Base-by-base conservation (phyloP, 352 stramenopile species). In the Thalassiosira hispida region DNA sequence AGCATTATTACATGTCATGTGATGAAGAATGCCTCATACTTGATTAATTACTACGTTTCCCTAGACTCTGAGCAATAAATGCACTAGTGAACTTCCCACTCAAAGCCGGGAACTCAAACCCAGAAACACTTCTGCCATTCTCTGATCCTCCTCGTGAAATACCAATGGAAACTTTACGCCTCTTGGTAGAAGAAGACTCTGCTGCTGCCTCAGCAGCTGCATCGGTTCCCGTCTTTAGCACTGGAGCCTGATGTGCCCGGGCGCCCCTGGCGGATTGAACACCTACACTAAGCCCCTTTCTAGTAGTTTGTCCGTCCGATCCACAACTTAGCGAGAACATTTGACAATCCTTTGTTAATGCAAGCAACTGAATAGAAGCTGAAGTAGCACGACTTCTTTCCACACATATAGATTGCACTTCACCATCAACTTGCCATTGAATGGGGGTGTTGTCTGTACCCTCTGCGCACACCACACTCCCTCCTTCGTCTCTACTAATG, bases 81-180 rank as follows among this genome's bases (percentile, higher is more conserved):
- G 72, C 57, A 46, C 23, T 74, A 23, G 73, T 86, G 51, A 86
- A 82, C 40, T 77, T 82, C 20, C 79, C 73, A 70, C 67, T 86
- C 40, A 86, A 61, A 33, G 62, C 49, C n/a, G 79, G 77, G 66
- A 86, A 86, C 2, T 82, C 79, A 63, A 82, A 86, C 20, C 55
- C 66, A 20, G 62, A 60, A 61, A 57, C 63, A 35, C 49, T 57
- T 29, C 35, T 46, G 6, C 9, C 47, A 16, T 44, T 66, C 23
- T 64, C 38, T 14, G 53, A 42, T 22, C 35, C 42, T 22, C 35
- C 42, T 18, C 11, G 40, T 9, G 53, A 14, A 5, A 44, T 53
- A 20, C 57, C 65, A 44, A 86, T 70, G 0, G 70, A 73, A 53
- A 86, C 63, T 42, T 86, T 86, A 60, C 79, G 44, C 62, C 38